Evolutionary conservation across 108 stramenopile genomes (phyloP).

Genomic region (Cylindrotheca closterium): DNA sequence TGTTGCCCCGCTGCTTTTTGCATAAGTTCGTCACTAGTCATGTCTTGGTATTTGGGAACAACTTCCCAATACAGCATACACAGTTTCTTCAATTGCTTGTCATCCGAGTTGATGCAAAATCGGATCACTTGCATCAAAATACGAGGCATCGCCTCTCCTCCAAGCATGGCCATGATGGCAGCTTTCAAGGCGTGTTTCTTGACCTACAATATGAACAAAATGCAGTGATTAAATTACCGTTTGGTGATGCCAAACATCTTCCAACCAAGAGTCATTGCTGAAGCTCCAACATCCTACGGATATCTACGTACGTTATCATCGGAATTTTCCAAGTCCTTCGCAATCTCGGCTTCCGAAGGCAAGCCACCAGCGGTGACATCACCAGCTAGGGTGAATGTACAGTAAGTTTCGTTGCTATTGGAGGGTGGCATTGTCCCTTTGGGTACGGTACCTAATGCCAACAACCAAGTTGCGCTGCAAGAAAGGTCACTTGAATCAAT

Average conservation of each 20-base stretch:
- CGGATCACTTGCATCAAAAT: constrained; percentile 99
- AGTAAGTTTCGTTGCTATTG: constrained; percentile 89
- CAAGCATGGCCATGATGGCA: constrained; percentile 97
- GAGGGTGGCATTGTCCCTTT: constrained; percentile 38
- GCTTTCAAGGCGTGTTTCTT: constrained; percentile 94
- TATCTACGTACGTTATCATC: constrained; percentile 68
- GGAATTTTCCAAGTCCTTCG: constrained; percentile 89
- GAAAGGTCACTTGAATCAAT: too few species aligned
- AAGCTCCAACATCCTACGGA: constrained; percentile 10
- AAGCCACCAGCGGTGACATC: constrained; percentile 90
- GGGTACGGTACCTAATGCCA: neutral
- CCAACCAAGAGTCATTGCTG: constrained; percentile 7
- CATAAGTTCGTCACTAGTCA: constrained; percentile 72
- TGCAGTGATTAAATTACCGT: neutral
- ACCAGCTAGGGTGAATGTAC: constrained; percentile 94
- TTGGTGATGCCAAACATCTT: neutral
- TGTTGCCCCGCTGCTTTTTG: constrained; percentile 71
- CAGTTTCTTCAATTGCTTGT: constrained; percentile 98
- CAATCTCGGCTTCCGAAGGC: constrained; percentile 92
- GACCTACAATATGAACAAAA: constrained; percentile 39
- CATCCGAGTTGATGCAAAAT: constrained; percentile 97
- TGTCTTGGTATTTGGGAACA: constrained; percentile 93
- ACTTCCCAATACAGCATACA: constrained; percentile 99
- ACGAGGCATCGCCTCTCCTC: constrained; percentile 95
- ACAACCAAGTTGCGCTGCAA: too few species aligned